phyloP scores from a whole-genome alignment of 2,329 filamentous ascomycete genomes.

The Stachybotrys chlorohalonatus region DNA sequence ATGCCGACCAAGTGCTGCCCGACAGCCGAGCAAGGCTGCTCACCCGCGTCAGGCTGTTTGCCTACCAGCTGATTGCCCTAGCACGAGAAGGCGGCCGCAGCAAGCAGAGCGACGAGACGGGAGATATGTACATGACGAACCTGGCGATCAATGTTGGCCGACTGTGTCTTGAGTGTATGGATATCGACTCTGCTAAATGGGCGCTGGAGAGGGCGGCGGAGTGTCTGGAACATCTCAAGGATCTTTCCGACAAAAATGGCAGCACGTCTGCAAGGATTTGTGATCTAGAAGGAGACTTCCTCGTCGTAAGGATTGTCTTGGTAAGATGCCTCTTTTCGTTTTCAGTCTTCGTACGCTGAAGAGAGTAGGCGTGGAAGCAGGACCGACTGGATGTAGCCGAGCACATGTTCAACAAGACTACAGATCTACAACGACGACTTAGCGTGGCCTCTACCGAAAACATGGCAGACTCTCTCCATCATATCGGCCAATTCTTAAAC shows the following conservation, averaged over 20 bases:
- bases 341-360: background rate
- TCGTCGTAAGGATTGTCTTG: conserved; percentile 49
- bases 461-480: conserved; percentile 59
- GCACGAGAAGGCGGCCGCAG: conserved; percentile 28
- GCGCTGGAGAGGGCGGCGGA: conserved; percentile 56
- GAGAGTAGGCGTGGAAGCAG: conserved; percentile 61
- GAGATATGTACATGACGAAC: conserved; percentile 51
- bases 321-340: conserved; percentile 34
- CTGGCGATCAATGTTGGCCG: conserved; percentile 59
- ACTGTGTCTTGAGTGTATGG: conserved; percentile 35
- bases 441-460: conserved; percentile 46
- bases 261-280: background rate
- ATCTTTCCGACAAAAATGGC: background rate
- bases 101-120: conserved; percentile 17
- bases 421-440: conserved; percentile 25
- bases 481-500: conserved; percentile 57
- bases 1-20: conserved; percentile 7
- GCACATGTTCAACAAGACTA: conserved; percentile 60
- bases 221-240: conserved; percentile 28
- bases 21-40: conserved; percentile 20
- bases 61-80: conserved; percentile 59
- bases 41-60: conserved; percentile 38
- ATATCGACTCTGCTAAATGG: conserved; percentile 48
- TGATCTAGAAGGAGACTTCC: background rate
- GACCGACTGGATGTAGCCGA: conserved; percentile 67